Evolutionary conservation across 495 filamentous ascomycete genomes (phyloP).

Genomic region (Bathelium albidoporum): DNA sequence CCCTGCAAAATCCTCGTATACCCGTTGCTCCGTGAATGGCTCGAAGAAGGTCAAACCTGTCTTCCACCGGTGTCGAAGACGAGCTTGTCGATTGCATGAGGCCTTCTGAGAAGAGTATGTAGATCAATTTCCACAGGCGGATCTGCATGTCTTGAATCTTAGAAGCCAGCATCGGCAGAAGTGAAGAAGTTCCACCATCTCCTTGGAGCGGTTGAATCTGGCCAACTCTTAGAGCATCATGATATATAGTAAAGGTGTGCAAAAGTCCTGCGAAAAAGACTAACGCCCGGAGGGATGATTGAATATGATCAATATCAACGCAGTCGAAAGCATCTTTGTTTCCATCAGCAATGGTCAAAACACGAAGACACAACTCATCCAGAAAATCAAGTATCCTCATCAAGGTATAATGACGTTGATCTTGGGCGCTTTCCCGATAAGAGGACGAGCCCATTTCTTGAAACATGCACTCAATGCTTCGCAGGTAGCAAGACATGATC

Average conservation of each 20-base stretch:
- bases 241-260: constrained; percentile 66
- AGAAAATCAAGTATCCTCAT: constrained; percentile 67
- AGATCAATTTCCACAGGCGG: constrained; percentile 72
- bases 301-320: constrained; percentile 65
- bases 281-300: constrained; percentile 56
- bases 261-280: constrained; percentile 58
- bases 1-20: constrained; percentile 72
- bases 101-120: constrained; percentile 63
- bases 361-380: constrained; percentile 60
- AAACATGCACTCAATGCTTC: constrained; percentile 72
- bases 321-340: constrained; percentile 65
- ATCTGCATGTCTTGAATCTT: constrained; percentile 85
- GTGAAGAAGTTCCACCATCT: constrained; percentile 25
- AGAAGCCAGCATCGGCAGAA: constrained; percentile 44
- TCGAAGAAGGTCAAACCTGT: constrained; percentile 63
- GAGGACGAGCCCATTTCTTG: constrained; percentile 55
- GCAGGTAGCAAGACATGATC: constrained; percentile 73
- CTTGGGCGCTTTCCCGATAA: constrained; percentile 48
- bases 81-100: constrained; percentile 53
- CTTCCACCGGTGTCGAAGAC: constrained; percentile 54
- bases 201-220: constrained; percentile 41
- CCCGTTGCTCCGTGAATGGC: constrained; percentile 78
- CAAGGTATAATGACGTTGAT: constrained; percentile 55
- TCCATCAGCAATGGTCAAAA: constrained; percentile 51
- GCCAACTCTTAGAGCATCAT: constrained; percentile 70